phyloP scores from a whole-genome alignment of 805 yeast species.

The Metschnikowia cerradonensis region DNA sequence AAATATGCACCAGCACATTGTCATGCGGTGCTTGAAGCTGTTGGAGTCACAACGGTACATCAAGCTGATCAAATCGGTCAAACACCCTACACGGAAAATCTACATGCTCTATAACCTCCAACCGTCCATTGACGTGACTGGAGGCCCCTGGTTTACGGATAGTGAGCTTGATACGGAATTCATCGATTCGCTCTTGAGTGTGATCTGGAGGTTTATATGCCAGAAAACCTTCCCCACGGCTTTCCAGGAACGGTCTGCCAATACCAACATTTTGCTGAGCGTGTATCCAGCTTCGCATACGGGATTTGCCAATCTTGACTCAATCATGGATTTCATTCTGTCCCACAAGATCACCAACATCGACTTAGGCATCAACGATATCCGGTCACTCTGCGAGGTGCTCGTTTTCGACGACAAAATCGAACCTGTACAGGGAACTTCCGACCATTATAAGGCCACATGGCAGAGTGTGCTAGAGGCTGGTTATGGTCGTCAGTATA shows the following conservation, averaged over 20 bases:
- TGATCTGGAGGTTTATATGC: slow-evolving; percentile 84
- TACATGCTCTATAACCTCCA: slow-evolving; percentile 92
- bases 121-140: slow-evolving; percentile 93
- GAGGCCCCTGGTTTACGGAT: slow-evolving; percentile 99
- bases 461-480: slow-evolving; percentile 77
- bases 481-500: slow-evolving; percentile 45
- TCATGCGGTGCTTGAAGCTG: slow-evolving; percentile 72
- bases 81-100: slow-evolving; percentile 89
- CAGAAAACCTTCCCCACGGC: slow-evolving; percentile 73
- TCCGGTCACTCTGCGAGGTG: slow-evolving; percentile 82
- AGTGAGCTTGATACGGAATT: slow-evolving; percentile 92
- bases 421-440: slow-evolving; percentile 53
- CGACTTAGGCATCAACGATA: slow-evolving; percentile 69
- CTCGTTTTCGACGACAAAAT: slow-evolving; percentile 81
- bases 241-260: slow-evolving; percentile 42
- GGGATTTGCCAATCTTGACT: slow-evolving; percentile 65
- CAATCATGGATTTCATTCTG: slow-evolving; percentile 70
- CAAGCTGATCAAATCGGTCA: slow-evolving; percentile 86
- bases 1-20: slow-evolving; percentile 88
- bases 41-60: slow-evolving; percentile 79
- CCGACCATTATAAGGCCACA: slow-evolving; percentile 70
- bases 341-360: slow-evolving; percentile 74
- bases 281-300: slow-evolving; percentile 56
- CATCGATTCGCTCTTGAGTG: slow-evolving; percentile 75
- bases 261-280: slow-evolving; percentile 40